phyloP scores from a whole-genome alignment of 768 basidiomycete species.

The Chiua virens region DNA sequence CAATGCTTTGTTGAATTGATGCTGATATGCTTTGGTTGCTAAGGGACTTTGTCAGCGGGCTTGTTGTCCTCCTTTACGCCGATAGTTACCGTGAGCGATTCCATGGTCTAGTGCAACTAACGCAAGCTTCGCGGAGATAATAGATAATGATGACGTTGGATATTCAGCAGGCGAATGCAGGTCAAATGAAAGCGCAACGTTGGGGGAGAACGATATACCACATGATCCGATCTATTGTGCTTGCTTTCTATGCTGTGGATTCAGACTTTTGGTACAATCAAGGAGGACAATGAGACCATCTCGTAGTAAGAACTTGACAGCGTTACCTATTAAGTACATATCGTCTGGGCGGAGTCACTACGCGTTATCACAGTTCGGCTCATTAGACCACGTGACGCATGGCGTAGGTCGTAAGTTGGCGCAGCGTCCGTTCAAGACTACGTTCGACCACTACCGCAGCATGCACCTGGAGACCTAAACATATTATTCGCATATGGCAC shows the following conservation, averaged over 20 bases:
- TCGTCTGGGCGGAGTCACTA: no score
- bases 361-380: not conserved
- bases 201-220: conserved; percentile 16
- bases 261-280: not conserved
- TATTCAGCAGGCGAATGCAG: not conserved
- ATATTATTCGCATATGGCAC: conserved; percentile 23
- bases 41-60: conserved; percentile 54
- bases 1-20: not conserved
- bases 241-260: conserved; percentile 10
- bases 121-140: conserved; percentile 37
- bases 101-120: conserved; percentile 38
- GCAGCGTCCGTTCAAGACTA: not conserved
- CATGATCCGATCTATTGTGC: conserved; percentile 15
- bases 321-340: no score
- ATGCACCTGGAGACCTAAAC: conserved; percentile 17
- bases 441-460: conserved; percentile 6
- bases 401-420: not conserved
- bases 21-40: conserved; percentile 1
- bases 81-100: conserved; percentile 47
- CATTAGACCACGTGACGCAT: conserved; percentile 17
- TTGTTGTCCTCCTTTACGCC: conserved; percentile 48
- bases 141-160: not conserved
- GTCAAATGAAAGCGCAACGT: not conserved
- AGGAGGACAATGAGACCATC: no score
- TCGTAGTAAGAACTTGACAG: no score